phyloP scores from a whole-genome alignment of 1,139 yeast genomes.

The Casaregolazyma suthepensis region DNA sequence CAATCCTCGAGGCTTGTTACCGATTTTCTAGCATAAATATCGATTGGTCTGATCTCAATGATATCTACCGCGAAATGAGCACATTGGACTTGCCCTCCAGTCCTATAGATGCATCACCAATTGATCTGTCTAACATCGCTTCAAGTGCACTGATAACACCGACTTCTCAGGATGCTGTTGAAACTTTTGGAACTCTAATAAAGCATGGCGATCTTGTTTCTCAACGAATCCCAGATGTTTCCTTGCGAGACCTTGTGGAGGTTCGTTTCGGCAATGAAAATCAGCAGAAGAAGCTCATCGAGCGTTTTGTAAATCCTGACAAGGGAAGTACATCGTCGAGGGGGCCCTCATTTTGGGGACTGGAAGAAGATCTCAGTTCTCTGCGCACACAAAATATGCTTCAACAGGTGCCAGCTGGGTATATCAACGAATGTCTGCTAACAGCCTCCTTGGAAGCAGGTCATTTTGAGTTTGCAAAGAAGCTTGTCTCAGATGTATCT shows the following conservation, averaged over 20 bases:
- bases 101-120: not conserved
- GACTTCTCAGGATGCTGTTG: not conserved
- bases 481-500: slow-evolving; percentile 10
- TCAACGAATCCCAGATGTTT: slow-evolving; percentile 9
- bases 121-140: not conserved
- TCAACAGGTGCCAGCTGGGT: slow-evolving; percentile 6
- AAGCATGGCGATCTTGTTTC: slow-evolving; percentile 8
- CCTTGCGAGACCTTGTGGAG: slow-evolving; percentile 5
- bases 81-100: not conserved
- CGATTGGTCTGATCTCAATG: slow-evolving; percentile 5
- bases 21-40: not conserved
- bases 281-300: slow-evolving; percentile 4
- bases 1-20: slow-evolving; percentile 19
- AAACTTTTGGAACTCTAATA: slow-evolving; percentile 1
- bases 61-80: slow-evolving; percentile 4
- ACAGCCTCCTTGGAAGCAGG: slow-evolving; percentile 15
- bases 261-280: slow-evolving; percentile 7
- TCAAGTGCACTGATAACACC: slow-evolving; percentile 1
- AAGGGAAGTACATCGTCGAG: not conserved
- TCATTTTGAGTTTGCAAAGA: slow-evolving; percentile 20
- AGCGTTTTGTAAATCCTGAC: not conserved
- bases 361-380: slow-evolving; percentile 3
- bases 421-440: slow-evolving; percentile 17
- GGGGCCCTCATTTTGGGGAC: slow-evolving; percentile 2
- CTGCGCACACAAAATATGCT: slow-evolving; percentile 4